Conservation (phyloP, 1,284 basidiomycete species). For the Naganishia sp. region DNA sequence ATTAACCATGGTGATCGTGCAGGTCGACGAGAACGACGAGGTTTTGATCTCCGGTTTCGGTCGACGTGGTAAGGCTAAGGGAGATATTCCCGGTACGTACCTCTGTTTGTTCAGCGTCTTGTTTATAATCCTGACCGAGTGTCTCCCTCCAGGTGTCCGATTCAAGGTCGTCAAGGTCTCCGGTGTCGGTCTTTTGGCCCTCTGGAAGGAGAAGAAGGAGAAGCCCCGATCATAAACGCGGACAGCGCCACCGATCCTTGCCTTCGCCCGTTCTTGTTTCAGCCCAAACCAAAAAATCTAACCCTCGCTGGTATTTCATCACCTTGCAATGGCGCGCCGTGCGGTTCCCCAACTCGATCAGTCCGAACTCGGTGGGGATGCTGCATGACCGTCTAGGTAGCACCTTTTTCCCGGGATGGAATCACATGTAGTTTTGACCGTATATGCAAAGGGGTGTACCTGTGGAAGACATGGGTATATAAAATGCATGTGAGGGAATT, state of each 20-base stretch:
- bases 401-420: conserved; percentile 24
- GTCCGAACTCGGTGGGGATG: background rate
- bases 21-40: conserved; percentile 93
- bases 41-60: conserved; percentile 99
- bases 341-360: background rate
- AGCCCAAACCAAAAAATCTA: conserved; percentile 1
- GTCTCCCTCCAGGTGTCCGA: conserved; percentile 64
- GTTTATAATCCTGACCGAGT: background rate
- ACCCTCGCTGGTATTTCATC: conserved; percentile 20
- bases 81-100: conserved; percentile 57
- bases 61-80: conserved; percentile 88
- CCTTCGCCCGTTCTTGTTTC: conserved; percentile 3
- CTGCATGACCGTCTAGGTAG: background rate
- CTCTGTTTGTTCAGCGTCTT: background rate
- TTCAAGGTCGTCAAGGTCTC: conserved; percentile 99
- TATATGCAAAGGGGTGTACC: conserved; percentile 6
- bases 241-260: background rate
- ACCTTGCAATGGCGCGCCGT: background rate
- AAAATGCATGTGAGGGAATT: conserved; percentile 26
- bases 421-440: conserved; percentile 22
- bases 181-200: conserved; percentile 93
- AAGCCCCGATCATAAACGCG: conserved; percentile 78
- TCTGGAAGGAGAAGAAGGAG: conserved; percentile 99
- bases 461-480: conserved; percentile 19
- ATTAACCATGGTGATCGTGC: conserved; percentile 56